Base-by-base conservation (phyloP, 1,284 basidiomycete genomes). In the Rhodotorula sp. region DNA sequence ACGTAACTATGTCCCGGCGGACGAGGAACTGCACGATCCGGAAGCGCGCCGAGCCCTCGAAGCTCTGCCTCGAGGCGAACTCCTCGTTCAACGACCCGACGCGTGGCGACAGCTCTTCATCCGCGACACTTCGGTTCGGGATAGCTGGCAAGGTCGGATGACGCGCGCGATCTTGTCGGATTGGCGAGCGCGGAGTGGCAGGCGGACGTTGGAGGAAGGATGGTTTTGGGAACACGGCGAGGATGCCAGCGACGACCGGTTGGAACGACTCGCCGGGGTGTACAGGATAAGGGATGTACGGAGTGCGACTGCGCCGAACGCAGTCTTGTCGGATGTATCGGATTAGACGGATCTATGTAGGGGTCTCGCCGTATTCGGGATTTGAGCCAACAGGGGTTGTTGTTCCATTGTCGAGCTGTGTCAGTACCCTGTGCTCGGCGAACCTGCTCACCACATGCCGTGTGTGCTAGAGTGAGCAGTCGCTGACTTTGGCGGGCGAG, bases 111-210 rank as follows among this genome's bases (percentile, higher is more conserved):
- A 12, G 34, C 49, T 69, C 45, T 65, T 69, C 19, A n/a, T 50
- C 48, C 57, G 69, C 23, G 73, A 74, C 26, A 52, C 57, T 38
- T 21, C 38, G 10, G 70, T 70, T 47, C 26, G 67, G 12, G 65
- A 71, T 31, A 64, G 65, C 34, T 74, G 73, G 73, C 62, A 65
- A 10, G 73, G 70, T n/a, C 64, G 70, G 31, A 74, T 74, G 73
- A 74, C 70, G 62, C 47, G 65, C 18, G 64, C 59, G 12, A 26
- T 74, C 19, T 10, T 74, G 45, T 47, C 31, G 28, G 69, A 67
- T 31, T 74, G 73, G 73, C 48, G 70, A n/a, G 23, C 48, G 34
- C 26, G 34, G 28, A 55, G 54, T 55, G 26, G 8, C 12, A 15
- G 6, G 12, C 26, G 54, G 38, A 2, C 10, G 14, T 10, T 18